Conservation (phyloP, 345 rosid genomes). For the Acer saccharum region DNA sequence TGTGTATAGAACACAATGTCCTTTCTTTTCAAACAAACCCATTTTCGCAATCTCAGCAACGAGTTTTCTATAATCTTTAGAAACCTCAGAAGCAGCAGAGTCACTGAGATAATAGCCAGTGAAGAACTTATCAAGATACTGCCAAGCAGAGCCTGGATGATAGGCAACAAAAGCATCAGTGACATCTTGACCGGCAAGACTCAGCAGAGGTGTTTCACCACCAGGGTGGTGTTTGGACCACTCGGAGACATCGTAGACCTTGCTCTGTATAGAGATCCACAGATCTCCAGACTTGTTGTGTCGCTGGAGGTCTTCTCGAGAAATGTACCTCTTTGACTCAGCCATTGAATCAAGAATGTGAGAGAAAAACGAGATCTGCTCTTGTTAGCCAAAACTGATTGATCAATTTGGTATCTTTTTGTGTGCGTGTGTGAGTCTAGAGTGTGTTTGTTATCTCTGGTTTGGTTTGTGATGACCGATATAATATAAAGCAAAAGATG, state of each 20-base stretch:
- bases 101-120: constrained; percentile 50
- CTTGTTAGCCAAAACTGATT: background rate
- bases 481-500: background rate
- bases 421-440: background rate
- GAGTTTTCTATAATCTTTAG: constrained; percentile 49
- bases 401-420: background rate
- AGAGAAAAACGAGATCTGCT: constrained; percentile 19
- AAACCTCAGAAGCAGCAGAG: constrained; percentile 44
- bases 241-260: constrained; percentile 50
- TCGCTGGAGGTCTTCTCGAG: constrained; percentile 34
- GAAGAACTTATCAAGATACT: constrained; percentile 48
- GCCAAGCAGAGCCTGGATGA: constrained; percentile 53
- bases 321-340: constrained; percentile 36
- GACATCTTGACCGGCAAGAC: constrained; percentile 55
- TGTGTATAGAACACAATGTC: constrained; percentile 25
- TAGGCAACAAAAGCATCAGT: constrained; percentile 60
- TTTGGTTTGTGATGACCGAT: background rate
- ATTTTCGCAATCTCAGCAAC: constrained; percentile 42
- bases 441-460: too few relatives aligned
- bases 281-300: constrained; percentile 51
- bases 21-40: constrained; percentile 55
- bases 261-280: constrained; percentile 60
- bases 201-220: constrained; percentile 41
- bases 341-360: constrained; percentile 33
- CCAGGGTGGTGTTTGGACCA: constrained; percentile 55